Conservation (phyloP, 2,329 filamentous ascomycete genomes). For the Penicillium fuscoglaucum region DNA sequence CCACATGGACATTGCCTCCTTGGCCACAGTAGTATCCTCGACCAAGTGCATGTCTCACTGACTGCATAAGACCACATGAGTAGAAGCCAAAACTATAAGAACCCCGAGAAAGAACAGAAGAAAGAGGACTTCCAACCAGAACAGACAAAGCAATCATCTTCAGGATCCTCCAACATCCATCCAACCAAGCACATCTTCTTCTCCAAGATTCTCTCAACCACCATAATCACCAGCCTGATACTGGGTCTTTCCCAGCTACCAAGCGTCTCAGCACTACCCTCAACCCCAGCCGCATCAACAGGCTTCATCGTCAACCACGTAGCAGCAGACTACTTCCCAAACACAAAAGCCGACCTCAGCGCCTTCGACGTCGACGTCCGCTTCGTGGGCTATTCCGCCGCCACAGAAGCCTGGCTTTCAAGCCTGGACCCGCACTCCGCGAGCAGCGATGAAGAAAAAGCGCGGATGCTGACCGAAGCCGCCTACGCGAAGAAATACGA, state of each 20-base stretch:
- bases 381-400: not conserved
- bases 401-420: not conserved
- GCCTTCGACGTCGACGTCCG: constrained; percentile 7
- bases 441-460: not conserved
- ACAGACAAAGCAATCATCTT: not conserved
- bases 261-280: not conserved
- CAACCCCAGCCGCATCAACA: not conserved
- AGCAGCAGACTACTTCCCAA: constrained; percentile 2
- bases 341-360: constrained; percentile 1
- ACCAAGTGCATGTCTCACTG: not conserved
- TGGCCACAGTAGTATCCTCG: not conserved
- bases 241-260: not conserved
- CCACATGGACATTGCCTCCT: not conserved
- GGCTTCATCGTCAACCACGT: not conserved
- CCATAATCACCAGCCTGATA: not conserved
- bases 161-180: not conserved
- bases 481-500: not conserved
- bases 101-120: not conserved
- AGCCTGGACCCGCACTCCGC: not conserved
- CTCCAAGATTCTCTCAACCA: not conserved
- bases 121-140: not conserved
- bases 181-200: not conserved
- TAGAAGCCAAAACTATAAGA: not conserved
- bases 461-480: not conserved
- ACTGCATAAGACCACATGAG: too few relatives aligned